A percentile compares a stretch with the other conserved stretches of the same genome.
Evolutionary conservation across 1,284 basidiomycete species (phyloP).

Genomic region (Cystobasidium sp.): DNA sequence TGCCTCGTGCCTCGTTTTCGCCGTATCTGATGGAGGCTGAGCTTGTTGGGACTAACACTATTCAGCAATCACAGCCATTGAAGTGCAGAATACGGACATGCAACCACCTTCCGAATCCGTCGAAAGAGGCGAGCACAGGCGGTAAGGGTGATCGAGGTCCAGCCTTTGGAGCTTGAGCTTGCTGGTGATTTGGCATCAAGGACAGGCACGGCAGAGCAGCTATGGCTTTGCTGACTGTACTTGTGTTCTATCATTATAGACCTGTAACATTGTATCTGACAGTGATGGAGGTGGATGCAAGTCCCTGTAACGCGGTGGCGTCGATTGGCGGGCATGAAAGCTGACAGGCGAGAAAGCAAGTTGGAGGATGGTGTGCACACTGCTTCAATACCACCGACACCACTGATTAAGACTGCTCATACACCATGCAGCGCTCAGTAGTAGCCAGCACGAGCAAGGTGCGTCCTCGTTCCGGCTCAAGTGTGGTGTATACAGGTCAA

Average conservation of each 20-base stretch:
- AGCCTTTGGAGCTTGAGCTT: background rate
- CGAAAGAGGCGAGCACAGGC: slow-evolving; percentile 6
- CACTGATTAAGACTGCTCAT: background rate
- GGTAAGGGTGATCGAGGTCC: background rate
- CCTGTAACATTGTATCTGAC: background rate
- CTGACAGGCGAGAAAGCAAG: background rate
- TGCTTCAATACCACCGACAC: background rate
- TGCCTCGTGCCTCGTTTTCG: too few species aligned
- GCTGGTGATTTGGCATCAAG: background rate
- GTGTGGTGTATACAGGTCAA: background rate
- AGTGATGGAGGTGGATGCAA: background rate
- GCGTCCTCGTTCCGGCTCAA: background rate
- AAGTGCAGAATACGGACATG: background rate
- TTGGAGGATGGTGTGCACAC: background rate
- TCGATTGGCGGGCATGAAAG: background rate
- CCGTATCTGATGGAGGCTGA: background rate
- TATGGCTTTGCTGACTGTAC: too few species aligned
- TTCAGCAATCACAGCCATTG: background rate
- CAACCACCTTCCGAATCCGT: slow-evolving; percentile 22
- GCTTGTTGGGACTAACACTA: background rate
- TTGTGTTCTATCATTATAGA: background rate
- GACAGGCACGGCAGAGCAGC: background rate
- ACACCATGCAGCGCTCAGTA: slow-evolving; percentile 25
- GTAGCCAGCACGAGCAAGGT: slow-evolving; percentile 33
- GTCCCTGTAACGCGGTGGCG: slow-evolving; percentile 5